Evolutionary conservation across 78 protist genomes (phyloP).

Genomic region (Dictyostelium intermedium): DNA sequence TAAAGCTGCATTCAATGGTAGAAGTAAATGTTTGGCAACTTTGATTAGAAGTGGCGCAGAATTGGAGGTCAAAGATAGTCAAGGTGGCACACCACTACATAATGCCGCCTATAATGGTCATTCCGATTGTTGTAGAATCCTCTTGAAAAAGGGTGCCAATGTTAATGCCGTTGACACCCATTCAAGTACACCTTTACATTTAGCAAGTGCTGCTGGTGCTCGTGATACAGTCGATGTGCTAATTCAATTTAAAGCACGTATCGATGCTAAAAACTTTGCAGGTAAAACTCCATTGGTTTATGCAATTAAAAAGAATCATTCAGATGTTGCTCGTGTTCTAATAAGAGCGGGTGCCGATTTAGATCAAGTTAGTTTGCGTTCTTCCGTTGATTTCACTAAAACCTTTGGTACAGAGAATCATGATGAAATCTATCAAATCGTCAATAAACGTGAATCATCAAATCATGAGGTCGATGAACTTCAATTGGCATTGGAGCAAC

Average conservation of each 20-base stretch:
- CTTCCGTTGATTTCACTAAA: slow-evolving; percentile 39
- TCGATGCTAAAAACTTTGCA: slow-evolving; percentile 71
- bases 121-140: slow-evolving; percentile 44
- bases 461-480: slow-evolving; percentile 1
- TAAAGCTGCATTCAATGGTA: slow-evolving; percentile 80
- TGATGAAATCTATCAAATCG: slow-evolving; percentile 46
- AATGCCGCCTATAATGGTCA: slow-evolving; percentile 85
- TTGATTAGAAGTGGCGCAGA: slow-evolving; percentile 66
- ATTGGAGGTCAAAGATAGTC: slow-evolving; percentile 72
- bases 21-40: slow-evolving; percentile 43
- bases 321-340: slow-evolving; percentile 69
- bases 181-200: slow-evolving; percentile 74
- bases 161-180: slow-evolving; percentile 73
- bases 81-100: slow-evolving; percentile 83
- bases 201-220: slow-evolving; percentile 79
- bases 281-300: slow-evolving; percentile 74
- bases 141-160: slow-evolving; percentile 72
- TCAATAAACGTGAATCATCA: slow-evolving; percentile 52
- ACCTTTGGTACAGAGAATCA: slow-evolving; percentile 43
- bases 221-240: slow-evolving; percentile 66
- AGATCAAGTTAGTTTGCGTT: background rate
- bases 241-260: slow-evolving; percentile 23
- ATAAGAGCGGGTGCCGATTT: slow-evolving; percentile 68
- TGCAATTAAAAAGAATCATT: slow-evolving; percentile 55
- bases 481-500: slow-evolving; percentile 18